Percentiles rank a stretch among this genome's conserved stretches.
These are phyloP conservation scores for Plasmodium ovale DNA, from an alignment of 169 alveolate genomes.

Conservation along the genomic window DNA sequence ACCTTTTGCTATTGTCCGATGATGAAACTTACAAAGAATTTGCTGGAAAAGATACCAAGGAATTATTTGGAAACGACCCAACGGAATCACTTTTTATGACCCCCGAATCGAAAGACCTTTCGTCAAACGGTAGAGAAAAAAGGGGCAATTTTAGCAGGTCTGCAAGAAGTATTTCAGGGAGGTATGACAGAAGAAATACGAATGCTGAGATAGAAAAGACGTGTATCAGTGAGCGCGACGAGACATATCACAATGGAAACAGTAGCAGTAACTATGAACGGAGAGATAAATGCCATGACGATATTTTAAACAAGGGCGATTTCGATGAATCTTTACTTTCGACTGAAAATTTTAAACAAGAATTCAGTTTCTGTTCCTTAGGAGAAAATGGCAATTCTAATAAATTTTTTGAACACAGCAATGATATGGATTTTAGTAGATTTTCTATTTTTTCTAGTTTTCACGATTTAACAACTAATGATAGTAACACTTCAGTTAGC, in stretches of 20 bases:
- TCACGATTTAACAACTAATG: conserved; percentile 18
- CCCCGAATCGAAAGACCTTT: too few relatives aligned
- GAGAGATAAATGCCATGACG: too few relatives aligned
- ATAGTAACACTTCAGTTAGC: neutral
- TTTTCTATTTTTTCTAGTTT: conserved; percentile 7
- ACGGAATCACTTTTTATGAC: too few relatives aligned
- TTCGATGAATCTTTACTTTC: conserved; percentile 27
- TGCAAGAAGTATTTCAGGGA: too few relatives aligned
- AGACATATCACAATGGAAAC: neutral
- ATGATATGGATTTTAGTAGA: conserved; percentile 10
- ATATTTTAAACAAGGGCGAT: neutral
- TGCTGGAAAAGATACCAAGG: too few relatives aligned
- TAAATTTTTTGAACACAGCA: neutral
- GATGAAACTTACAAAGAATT: conserved; percentile 22
- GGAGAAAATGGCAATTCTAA: conserved; percentile 23
- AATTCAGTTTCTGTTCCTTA: conserved; percentile 34
- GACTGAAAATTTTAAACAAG: conserved; percentile 26
- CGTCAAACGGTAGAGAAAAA: too few relatives aligned
- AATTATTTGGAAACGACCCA: too few relatives aligned
- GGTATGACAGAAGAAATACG: too few relatives aligned
- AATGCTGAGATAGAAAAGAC: too few relatives aligned
- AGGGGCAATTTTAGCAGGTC: too few relatives aligned
- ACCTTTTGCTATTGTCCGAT: conserved; percentile 31
- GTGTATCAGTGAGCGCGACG: neutral
- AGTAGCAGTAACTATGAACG: neutral